Evolutionary conservation across 208 protist genomes (phyloP), one percentile per base, ranked within the genome.

Genomic region (Trypanosoma melophagium): DNA sequence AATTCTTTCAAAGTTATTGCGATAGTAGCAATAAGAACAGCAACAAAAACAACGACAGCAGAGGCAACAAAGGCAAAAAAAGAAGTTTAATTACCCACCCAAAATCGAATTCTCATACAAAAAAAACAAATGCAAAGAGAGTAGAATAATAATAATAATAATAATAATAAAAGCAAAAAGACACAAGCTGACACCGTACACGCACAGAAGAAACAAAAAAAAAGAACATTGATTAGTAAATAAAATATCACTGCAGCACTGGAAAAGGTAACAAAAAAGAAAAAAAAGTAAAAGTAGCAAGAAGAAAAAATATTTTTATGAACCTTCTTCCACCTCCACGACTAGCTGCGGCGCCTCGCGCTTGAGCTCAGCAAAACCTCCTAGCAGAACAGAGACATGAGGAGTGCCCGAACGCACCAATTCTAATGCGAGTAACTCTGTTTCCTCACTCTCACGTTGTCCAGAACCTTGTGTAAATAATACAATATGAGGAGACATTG

Each of bases 371-470:
- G 66, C 70, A 56, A 89, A 68, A 3, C 86, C 86, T 47, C 86
- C 86, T 38, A 74, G 66, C 61, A 92, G 60, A 52, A 92, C 71
- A 22, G 83, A 86, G 5, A 89, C 79, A 69, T 87, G 77, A 38
- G 80, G 86, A 41, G 86, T 76, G 10, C 83, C 83, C 59, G 60
- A 86, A 19, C 66, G 69, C 17, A 66, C 74, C 22, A 92, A 65
- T 64, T 85, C 74, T 47, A 77, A 60, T 1, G 69, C 80, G n/a
- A 92, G 69, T 57, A 64, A 71, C 45, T 80, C 76, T 12, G 76
- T 70, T 16, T 79, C 66, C 38, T 47, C 24, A 51, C 64, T 57
- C 55, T 67, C 71, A 19, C 58, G 60, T 69, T 21, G 60, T 59
- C 0, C 57, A 21, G 35, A 50, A 14, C 28, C 41, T 5, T 53